Evolutionary conservation across 2,329 filamentous ascomycete species (phyloP), one percentile per base, ranked within the genome.

Genomic region (Fonsecaea erecta): DNA sequence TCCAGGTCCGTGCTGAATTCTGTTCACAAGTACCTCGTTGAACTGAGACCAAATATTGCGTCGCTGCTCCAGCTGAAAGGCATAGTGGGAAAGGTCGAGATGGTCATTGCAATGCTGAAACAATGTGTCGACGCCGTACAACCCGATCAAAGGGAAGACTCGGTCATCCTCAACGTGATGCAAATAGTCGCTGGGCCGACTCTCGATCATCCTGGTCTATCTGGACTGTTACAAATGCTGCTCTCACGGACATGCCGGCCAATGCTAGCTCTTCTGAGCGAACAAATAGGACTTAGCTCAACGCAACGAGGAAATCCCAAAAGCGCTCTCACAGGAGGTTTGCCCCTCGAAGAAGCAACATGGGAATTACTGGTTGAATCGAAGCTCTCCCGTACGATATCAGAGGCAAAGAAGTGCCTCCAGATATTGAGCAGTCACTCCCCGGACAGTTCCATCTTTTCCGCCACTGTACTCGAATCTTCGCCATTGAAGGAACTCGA

Each of bases 1-100:
- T 43, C 53, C 26, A 56, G 46, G 24, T 62, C 65, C 8, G 55
- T 52, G 9, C 51, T 70, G 16, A 40, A 63, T 59, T 30, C 59
- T n/a, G 37, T 57, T 21, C 62, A 69, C 28, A 30, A 54, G 34
- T 26, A 67, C 34, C 56, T 67, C 8, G 51, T 60, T 30, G 40
- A 26, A 7, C 28, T 32, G 5, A 51, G 64, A 18, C 34, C 59
- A 28, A 28, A 48, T 8, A 40, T 66, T 2, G 8, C 26, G 35
- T 67, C 67, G 6, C n/a, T 69, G 24, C 35, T 69, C 2, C 67
- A 67, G 46, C 14, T 69, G 28, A 64, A 58, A 24, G 26, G 37
- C 26, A 55, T 54, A 7, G 53, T 67, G 26, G 14, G 14, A 12
- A 65, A 62, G 21, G 52, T 63, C 28, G 52, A 18, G 28, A 12